Evolutionary conservation across 1,284 basidiomycete species (phyloP), one percentile per base, ranked within the genome.

Genomic region (Ustilago sp.): DNA sequence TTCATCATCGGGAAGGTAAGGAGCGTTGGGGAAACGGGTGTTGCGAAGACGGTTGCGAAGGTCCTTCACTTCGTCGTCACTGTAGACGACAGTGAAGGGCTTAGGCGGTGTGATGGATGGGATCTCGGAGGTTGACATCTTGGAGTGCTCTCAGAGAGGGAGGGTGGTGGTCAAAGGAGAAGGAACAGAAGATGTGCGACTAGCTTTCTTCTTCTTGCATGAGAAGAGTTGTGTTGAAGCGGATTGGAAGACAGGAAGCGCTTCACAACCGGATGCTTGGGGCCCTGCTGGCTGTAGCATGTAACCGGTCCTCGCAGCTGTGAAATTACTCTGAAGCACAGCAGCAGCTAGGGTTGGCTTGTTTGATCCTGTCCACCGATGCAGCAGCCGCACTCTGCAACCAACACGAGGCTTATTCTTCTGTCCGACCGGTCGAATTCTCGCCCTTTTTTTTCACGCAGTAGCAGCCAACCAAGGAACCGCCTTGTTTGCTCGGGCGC

Each of bases 51-150:
- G 77, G 35, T 58, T 45, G 48, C 68, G 59, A 34, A 82, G 65
- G 34, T 69, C 68, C 4, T 71, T 54, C 32, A 83, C 55, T 41
- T 73, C 75, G 15, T 67, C 59, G 48, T 69, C 58, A 43, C 58
- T 51, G 58, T 81, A 80, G 47, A 63, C 65, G 60, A 83, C 67
- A 32, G 50, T 59, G 63, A 77, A 78, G 0, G 76, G 76, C 61
- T 75, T 62, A 35, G 76, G 72, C 45, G 76, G n/a, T 2, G 68
- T 61, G 63, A 78, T 78, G 43, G 72, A 15, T 15, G 68, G 76
- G 17, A 74, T 68, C 5, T 47, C 64, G 17, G 56, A 66, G 31
- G 28, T 50, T 31, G 67, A 58, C 67, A 67, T 63, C 11, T 31
- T 59, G n/a, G 11, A 48, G 8, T 8, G 13, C 31, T 50, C 23